Evolutionary conservation across 441 rosid genomes (phyloP), one percentile per base, ranked within the genome.

Genomic region (Populus hybrid): DNA sequence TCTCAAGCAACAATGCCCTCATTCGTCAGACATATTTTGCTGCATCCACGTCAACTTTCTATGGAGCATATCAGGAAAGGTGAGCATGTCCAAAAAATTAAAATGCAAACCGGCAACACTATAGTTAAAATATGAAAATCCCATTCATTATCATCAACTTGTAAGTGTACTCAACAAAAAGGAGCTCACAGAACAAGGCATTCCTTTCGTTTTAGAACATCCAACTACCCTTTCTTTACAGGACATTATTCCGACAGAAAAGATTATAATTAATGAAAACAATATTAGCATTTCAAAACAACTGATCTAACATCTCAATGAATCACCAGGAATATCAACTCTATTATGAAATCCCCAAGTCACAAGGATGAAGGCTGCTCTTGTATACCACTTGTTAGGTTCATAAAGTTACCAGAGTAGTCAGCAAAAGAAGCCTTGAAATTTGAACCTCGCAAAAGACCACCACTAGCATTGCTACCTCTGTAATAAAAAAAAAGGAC

Each of bases 201-300:
- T 82, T 78, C 65, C 75, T 74, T 73, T 68, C 72, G 68, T 8
- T 68, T 64, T 66, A 73, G 65, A 77, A 81, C 77, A 78, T 24
- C 73, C 45, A 28, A 14, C 74, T 45, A 29, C 73, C 74, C 45
- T 82, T 79, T 76, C 79, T 83, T 74, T 80, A 33, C 72, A 82
- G 78, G 74, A 68, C 71, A 59, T 85, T 85, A 85, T 83, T 87
- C 76, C 26, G 64, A 45, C 74, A 71, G 69, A 36, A 75, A 20
- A 76, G 83, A 79, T 73, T 73, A 77, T 75, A 76, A 82, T 71
- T 61, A 50, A 61, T 65, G 71, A 64, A 70, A 82, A 79, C 75
- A 82, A 86, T 80, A 84, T 81, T 84, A 82, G 76, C 79, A 83
- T 64, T 80, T 78, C 73, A 82, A 73, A 79, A 76, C 84, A 76